Evolutionary conservation across 2,329 filamentous ascomycete genomes (phyloP), one percentile per base, ranked within the genome.

Genomic region (Neospermospora avenae): DNA sequence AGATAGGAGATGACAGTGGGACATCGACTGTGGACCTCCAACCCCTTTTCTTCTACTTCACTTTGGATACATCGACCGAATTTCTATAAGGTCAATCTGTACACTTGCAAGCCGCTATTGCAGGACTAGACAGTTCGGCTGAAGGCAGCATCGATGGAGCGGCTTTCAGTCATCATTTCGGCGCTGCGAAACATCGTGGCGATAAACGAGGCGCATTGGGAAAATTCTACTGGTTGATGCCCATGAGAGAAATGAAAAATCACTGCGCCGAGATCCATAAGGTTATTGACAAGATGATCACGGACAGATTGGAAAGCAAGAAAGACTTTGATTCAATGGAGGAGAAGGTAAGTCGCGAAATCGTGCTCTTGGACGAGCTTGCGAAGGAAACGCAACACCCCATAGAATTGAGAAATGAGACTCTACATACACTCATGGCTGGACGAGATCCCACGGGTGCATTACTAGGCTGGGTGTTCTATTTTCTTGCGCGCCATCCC

Each of bases 11-110:
- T 70, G 39, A 58, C 25, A 59, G 59, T 1, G 67, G 66, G 65
- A 68, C 65, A 3, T 37, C 34, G 8, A 79, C 88, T 3, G 77
- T 88, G 7, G 82, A 89, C 65, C 74, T 89, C 13, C 82, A 84
- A 67, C 80, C 83, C 7, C 72, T 87, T 5, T 85, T 88, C 68
- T 87, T 88, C 68, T 78, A 81, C 44, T 78, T 88, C 68, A 88
- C 86, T 0, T 77, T 89, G 13, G 86, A 89, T 61, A 81, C 84
- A 0, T 84, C 85, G 0, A 89, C 85, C 0, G 84, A 86, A 51
- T 87, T 89, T 64, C 74, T 89, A 6, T 85, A 89, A 44, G 86
- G 87, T 3, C 34, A 74, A 51, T 69, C 68, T 3, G 69, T 71
- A 10, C 34, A 71, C 8, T 69, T 65, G 25, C 66, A 71, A 58